A percentile compares a stretch with the other conserved stretches of the same genome.
These are phyloP conservation scores for Serendipita vermifera DNA, from an alignment of 768 basidiomycete species.

Conservation along the genomic window DNA sequence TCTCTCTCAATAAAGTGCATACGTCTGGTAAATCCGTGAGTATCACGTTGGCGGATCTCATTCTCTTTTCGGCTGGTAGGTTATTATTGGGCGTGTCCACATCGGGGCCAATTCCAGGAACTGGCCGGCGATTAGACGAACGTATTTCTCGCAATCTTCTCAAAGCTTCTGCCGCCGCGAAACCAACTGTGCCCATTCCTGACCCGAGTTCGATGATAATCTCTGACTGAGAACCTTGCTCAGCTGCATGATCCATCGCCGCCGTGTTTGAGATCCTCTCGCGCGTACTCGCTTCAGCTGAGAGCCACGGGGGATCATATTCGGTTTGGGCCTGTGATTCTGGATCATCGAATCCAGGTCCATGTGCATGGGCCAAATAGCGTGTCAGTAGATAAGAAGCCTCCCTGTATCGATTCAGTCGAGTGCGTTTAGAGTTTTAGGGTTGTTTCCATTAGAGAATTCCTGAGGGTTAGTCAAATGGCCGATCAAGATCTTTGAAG, in stretches of 20 bases:
- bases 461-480: too few relatives aligned
- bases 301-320: constrained; percentile 43
- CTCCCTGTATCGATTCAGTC: constrained; percentile 40
- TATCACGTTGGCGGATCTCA: constrained; percentile 21
- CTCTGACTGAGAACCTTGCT: constrained; percentile 7
- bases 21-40: constrained; percentile 74
- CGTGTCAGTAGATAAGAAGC: constrained; percentile 47
- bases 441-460: background rate
- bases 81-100: background rate
- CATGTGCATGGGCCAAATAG: constrained; percentile 33
- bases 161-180: constrained; percentile 14
- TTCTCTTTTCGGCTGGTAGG: constrained; percentile 28
- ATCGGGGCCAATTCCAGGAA: background rate
- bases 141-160: background rate
- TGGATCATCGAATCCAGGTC: background rate
- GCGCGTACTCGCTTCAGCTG: constrained; percentile 11
- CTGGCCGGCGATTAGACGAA: background rate
- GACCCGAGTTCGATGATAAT: constrained; percentile 66
- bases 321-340: constrained; percentile 22
- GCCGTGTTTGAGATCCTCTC: constrained; percentile 3
- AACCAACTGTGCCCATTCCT: constrained; percentile 53
- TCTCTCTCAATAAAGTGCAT: constrained; percentile 34
- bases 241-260: background rate
- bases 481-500: background rate
- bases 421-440: background rate